These are phyloP conservation scores for Venustampulla echinocandica DNA, from an alignment of 495 filamentous ascomycete genomes.

Conservation along the genomic window DNA sequence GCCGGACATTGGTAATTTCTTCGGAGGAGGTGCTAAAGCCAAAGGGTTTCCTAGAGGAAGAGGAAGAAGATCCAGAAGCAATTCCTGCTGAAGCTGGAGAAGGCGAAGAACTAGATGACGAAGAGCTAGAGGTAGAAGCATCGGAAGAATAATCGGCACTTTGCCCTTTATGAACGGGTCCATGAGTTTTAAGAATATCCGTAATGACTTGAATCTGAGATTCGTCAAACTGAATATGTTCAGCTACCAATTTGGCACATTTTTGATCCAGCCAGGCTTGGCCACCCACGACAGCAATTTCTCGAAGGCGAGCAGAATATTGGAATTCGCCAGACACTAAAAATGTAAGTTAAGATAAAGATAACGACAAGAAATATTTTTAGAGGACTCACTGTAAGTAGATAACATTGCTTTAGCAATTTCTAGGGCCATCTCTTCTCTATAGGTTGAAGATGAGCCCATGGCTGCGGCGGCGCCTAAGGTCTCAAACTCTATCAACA, in stretches of 20 bases:
- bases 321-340: background rate
- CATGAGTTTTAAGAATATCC: too few species aligned
- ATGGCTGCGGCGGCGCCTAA: too few species aligned
- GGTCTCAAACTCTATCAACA: too few species aligned
- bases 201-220: background rate
- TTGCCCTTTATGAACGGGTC: too few species aligned
- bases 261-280: background rate
- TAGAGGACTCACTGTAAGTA: too few species aligned
- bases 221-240: background rate
- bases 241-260: background rate
- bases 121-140: background rate
- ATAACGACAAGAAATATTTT: background rate
- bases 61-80: background rate
- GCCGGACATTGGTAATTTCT: constrained; percentile 8
- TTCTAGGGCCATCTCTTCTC: too few species aligned
- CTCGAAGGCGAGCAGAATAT: background rate
- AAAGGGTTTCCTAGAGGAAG: too few species aligned
- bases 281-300: background rate
- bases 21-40: background rate
- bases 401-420: too few species aligned
- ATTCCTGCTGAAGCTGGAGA: background rate
- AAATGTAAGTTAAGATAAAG: background rate
- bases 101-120: background rate
- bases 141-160: too few species aligned
- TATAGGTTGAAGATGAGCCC: too few species aligned